These are phyloP conservation scores for Curvularia sp. DNA, from an alignment of 2,329 filamentous ascomycete genomes.

Conservation along the genomic window DNA sequence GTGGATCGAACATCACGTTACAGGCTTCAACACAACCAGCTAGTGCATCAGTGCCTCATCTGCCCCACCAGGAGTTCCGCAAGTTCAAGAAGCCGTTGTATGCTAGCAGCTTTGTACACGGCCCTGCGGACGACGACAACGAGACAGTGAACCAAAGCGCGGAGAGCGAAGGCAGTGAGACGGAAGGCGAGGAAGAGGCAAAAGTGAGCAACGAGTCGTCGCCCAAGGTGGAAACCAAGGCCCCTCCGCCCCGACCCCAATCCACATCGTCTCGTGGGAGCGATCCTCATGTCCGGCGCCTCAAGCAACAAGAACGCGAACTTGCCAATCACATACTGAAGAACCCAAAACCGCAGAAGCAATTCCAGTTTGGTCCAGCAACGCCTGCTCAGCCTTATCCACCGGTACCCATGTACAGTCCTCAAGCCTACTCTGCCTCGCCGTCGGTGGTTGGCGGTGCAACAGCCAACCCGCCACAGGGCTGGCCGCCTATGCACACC, in stretches of 20 bases:
- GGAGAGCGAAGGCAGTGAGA: slow-evolving; percentile 17
- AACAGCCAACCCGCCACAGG: slow-evolving; percentile 28
- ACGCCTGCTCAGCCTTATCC: slow-evolving; percentile 33
- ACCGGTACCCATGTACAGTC: slow-evolving; percentile 41
- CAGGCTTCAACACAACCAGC: slow-evolving; percentile 35
- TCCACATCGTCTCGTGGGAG: slow-evolving; percentile 32
- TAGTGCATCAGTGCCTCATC: slow-evolving; percentile 16
- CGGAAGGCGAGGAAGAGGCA: slow-evolving; percentile 29
- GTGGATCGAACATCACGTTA: slow-evolving; percentile 41
- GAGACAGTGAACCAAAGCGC: slow-evolving; percentile 21
- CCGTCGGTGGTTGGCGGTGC: slow-evolving; percentile 31
- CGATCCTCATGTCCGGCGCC: slow-evolving; percentile 37
- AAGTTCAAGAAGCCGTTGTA: slow-evolving; percentile 42
- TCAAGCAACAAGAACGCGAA: slow-evolving; percentile 43
- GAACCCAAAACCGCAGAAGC: slow-evolving; percentile 45
- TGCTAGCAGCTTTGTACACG: slow-evolving; percentile 43
- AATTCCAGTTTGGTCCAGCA: slow-evolving; percentile 38
- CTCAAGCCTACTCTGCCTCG: slow-evolving; percentile 36
- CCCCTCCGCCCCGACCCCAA: slow-evolving; percentile 31
- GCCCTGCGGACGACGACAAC: slow-evolving; percentile 27
- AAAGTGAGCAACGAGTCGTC: slow-evolving; percentile 18
- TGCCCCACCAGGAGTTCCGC: slow-evolving; percentile 21
- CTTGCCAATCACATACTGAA: slow-evolving; percentile 46
- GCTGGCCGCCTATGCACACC: slow-evolving; percentile 33
- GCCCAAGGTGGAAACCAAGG: slow-evolving; percentile 23